Conservation (phyloP, 371 early-diverging fungal genomes). For the Mucor piriformis region DNA sequence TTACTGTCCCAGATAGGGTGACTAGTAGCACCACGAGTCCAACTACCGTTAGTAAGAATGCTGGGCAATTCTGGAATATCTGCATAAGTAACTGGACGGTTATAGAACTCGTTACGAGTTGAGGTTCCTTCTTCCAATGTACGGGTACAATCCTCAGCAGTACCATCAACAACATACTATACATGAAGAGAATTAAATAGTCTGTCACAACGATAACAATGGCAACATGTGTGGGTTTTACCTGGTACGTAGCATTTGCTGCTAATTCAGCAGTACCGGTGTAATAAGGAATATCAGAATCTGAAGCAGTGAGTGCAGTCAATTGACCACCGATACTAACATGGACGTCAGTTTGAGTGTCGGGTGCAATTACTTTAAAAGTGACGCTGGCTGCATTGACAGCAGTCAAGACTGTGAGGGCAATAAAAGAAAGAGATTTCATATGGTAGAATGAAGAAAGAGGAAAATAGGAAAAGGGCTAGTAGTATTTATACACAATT, state of each 20-base stretch:
- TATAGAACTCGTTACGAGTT: conserved; percentile 55
- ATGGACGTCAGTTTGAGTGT: conserved; percentile 35
- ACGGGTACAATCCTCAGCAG: conserved; percentile 51
- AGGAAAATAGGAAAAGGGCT: conserved; percentile 9
- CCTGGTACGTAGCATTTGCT: conserved; percentile 47
- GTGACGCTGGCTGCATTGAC: conserved; percentile 31
- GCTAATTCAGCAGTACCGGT: conserved; percentile 49
- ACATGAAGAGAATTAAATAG: too few relatives aligned
- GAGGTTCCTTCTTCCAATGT: conserved; percentile 34
- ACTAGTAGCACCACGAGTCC: conserved; percentile 38
- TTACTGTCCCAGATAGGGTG: conserved; percentile 54
- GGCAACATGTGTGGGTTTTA: conserved; percentile 7
- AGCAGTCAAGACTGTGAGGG: conserved; percentile 22
- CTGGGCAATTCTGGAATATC: conserved; percentile 54
- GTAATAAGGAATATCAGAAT: conserved; percentile 53
- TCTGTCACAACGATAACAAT: too few relatives aligned
- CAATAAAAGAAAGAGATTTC: conserved; percentile 32
- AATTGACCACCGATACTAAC: conserved; percentile 48
- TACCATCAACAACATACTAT: conserved; percentile 54
- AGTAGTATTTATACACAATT: conserved; percentile 5
- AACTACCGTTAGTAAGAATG: conserved; percentile 46
- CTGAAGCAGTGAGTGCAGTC: conserved; percentile 38
- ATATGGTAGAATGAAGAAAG: conserved; percentile 20
- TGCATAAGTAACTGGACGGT: conserved; percentile 56
- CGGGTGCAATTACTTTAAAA: conserved; percentile 58